Evolutionary conservation across 1,284 basidiomycete species (phyloP).

Genomic region (Pseudozyma tsukubaensis): DNA sequence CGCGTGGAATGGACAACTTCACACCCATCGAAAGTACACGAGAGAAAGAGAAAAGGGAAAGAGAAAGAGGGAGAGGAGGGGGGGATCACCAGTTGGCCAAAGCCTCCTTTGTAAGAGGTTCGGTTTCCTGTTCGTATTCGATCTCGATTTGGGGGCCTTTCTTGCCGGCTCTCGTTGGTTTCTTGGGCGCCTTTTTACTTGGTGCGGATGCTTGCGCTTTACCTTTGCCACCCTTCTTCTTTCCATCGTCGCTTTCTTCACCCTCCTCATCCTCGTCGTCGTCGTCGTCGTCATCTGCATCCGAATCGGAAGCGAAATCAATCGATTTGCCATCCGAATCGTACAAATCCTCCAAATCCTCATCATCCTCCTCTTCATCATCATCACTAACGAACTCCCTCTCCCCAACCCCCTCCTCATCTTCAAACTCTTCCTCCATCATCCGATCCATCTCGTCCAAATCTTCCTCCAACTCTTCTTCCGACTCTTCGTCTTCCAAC

Average conservation of each 20-base stretch:
- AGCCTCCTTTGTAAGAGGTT: constrained; percentile 72
- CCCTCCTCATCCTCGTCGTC: constrained; percentile 36
- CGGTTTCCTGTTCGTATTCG: constrained; percentile 92
- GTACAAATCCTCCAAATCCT: constrained; percentile 50
- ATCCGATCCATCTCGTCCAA: constrained; percentile 60
- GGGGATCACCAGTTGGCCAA: constrained; percentile 60
- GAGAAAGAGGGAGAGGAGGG: not conserved
- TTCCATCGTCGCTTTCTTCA: constrained; percentile 8
- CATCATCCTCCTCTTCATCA: constrained; percentile 53
- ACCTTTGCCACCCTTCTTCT: constrained; percentile 20
- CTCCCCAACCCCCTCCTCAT: constrained; percentile 56
- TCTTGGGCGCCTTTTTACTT: not conserved
- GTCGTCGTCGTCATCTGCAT: constrained; percentile 38
- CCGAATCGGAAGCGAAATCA: constrained; percentile 24
- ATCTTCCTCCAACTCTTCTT: constrained; percentile 65
- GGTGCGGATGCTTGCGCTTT: constrained; percentile 1
- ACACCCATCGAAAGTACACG: not conserved
- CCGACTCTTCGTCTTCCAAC: constrained; percentile 63
- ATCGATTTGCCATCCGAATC: constrained; percentile 40
- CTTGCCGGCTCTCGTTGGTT: constrained; percentile 6
- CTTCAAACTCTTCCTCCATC: constrained; percentile 60
- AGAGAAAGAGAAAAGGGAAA: not conserved
- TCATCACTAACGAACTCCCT: constrained; percentile 66
- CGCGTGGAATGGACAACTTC: not conserved
- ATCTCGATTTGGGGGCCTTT: constrained; percentile 78